Conservation (phyloP, 2,329 filamentous ascomycete species). For the Alternaria burnsii region DNA sequence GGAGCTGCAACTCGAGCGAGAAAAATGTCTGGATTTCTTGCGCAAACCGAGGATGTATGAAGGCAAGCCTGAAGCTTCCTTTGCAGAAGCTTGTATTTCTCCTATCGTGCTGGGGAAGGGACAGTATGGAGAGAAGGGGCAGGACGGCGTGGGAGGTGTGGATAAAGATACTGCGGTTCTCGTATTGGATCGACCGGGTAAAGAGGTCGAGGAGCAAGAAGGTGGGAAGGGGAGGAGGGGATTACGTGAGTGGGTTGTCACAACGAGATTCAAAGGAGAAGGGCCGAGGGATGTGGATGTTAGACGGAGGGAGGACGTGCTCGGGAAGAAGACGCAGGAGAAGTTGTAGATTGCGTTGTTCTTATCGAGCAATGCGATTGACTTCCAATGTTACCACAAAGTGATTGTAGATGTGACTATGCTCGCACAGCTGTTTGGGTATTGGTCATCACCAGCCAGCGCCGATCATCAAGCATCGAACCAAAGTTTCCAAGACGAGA, state of each 20-base stretch:
- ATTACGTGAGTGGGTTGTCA: constrained; percentile 63
- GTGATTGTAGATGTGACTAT: no score
- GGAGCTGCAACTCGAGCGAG: constrained; percentile 53
- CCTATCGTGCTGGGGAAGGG: constrained; percentile 51
- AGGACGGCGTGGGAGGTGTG: constrained; percentile 44
- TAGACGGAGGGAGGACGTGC: constrained; percentile 53
- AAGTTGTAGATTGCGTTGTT: constrained; percentile 21
- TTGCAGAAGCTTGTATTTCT: constrained; percentile 56
- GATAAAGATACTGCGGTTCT: constrained; percentile 63
- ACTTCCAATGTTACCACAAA: no score
- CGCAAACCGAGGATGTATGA: constrained; percentile 58
- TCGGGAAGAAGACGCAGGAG: constrained; percentile 44
- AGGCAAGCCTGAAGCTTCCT: constrained; percentile 47
- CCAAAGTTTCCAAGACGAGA: no score
- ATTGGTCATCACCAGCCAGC: no score
- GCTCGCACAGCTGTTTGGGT: no score
- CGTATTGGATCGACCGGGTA: constrained; percentile 63
- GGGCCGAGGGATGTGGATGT: constrained; percentile 66
- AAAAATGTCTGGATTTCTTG: constrained; percentile 56
- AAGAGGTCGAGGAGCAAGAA: constrained; percentile 62
- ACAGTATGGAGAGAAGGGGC: constrained; percentile 44
- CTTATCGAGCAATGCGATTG: not conserved
- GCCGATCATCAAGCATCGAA: no score
- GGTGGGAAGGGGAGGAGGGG: constrained; percentile 55
- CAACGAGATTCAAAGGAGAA: constrained; percentile 65